A percentile compares a stretch with the other conserved stretches of the same genome.
Conservation (phyloP, 1,284 basidiomycete genomes). For the Tremellales sp. region DNA sequence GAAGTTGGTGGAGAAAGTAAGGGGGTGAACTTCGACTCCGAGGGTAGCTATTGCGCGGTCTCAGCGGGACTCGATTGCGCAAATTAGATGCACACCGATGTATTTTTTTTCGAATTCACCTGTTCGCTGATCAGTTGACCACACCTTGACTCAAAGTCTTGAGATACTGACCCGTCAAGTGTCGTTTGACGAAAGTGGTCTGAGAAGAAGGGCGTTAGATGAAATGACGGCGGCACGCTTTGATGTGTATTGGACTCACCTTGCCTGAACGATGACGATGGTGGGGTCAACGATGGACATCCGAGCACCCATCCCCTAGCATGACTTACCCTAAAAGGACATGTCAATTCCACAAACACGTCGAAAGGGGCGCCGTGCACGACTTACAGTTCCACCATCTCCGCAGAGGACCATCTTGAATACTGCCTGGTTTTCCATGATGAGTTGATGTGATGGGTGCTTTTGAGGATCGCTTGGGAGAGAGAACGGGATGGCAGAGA, state of each 20-base stretch:
- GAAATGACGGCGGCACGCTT: too few species aligned
- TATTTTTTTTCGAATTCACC: constrained; percentile 99
- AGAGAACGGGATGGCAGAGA: neutral
- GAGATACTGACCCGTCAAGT: constrained; percentile 73
- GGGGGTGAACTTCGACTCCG: constrained; percentile 98
- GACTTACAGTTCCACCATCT: constrained; percentile 91
- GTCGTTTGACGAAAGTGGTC: constrained; percentile 98
- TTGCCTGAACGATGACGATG: too few species aligned
- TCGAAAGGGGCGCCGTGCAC: neutral
- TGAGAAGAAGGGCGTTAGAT: constrained; percentile 42
- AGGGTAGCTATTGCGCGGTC: constrained; percentile 70
- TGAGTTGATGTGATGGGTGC: neutral
- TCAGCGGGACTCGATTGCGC: constrained; percentile 2
- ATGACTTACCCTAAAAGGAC: neutral
- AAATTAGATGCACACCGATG: constrained; percentile 64
- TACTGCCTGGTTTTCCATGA: constrained; percentile 63
- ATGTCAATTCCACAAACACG: too few species aligned
- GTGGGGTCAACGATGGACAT: too few species aligned
- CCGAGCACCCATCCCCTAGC: too few species aligned
- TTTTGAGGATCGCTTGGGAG: neutral
- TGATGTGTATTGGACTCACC: constrained; percentile 19
- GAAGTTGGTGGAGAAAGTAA: constrained; percentile 95
- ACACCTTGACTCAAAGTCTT: neutral
- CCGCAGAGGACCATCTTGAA: constrained; percentile 98
- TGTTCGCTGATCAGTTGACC: constrained; percentile 12